phyloP scores from a whole-genome alignment of 495 filamentous ascomycete species.

The Neurospora sp. region DNA sequence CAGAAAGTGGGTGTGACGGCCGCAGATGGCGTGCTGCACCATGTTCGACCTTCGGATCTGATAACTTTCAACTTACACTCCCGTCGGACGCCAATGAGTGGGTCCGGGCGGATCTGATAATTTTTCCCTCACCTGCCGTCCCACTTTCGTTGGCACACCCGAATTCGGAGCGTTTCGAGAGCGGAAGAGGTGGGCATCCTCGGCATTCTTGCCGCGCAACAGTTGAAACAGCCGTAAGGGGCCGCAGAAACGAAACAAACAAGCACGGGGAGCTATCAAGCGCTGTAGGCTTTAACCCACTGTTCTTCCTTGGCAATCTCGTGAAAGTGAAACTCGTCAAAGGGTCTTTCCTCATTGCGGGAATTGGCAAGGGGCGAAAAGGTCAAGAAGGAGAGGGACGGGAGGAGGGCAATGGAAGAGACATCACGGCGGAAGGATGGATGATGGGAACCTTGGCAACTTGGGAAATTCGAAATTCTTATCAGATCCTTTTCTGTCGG shows the following conservation, averaged over 20 bases:
- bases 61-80: conserved; percentile 32
- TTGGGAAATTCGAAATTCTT: conserved; percentile 28
- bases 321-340: not conserved
- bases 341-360: not conserved
- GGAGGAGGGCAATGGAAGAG: not conserved
- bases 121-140: conserved; percentile 9
- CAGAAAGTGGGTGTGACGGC: not conserved
- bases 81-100: conserved; percentile 13
- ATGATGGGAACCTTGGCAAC: conserved; percentile 11
- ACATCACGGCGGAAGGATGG: not conserved
- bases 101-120: conserved; percentile 29
- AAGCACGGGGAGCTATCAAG: not conserved
- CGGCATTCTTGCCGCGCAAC: not conserved
- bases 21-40: conserved; percentile 17
- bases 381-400: not conserved
- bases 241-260: not conserved
- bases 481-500: conserved; percentile 26
- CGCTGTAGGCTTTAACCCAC: not conserved
- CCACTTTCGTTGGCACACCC: conserved; percentile 11
- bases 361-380: not conserved
- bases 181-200: not conserved
- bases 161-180: conserved; percentile 17
- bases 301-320: not conserved
- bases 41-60: conserved; percentile 29
- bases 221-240: not conserved